These are phyloP conservation scores for Botrytis cinerea DNA, from an alignment of 2,329 filamentous ascomycete species.

Conservation along the genomic window DNA sequence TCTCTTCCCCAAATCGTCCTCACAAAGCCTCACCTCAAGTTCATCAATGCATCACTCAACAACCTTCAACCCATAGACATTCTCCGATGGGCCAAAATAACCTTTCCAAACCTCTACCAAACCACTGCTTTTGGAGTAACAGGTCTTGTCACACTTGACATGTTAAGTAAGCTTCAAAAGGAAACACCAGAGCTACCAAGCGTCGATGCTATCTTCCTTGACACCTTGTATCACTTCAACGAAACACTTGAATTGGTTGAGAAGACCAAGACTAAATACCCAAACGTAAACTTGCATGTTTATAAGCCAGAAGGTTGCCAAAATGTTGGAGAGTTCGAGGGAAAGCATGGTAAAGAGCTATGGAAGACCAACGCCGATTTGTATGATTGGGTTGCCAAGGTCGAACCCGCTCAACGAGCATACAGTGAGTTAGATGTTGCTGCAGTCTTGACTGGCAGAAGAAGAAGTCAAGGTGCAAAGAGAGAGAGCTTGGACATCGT, in stretches of 20 bases:
- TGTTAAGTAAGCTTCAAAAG: slow-evolving; percentile 73
- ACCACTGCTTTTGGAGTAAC: slow-evolving; percentile 82
- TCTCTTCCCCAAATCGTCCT: slow-evolving; percentile 77
- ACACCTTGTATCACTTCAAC: slow-evolving; percentile 79
- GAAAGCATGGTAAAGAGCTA: slow-evolving; percentile 76
- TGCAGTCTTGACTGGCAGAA: slow-evolving; percentile 88
- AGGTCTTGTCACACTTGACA: slow-evolving; percentile 80
- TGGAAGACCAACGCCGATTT: slow-evolving; percentile 86
- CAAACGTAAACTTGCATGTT: slow-evolving; percentile 77
- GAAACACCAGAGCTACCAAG: slow-evolving; percentile 60
- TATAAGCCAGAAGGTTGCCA: slow-evolving; percentile 82
- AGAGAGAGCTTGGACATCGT: slow-evolving; percentile 88
- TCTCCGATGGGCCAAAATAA: slow-evolving; percentile 86
- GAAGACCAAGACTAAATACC: slow-evolving; percentile 74
- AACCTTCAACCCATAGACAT: slow-evolving; percentile 88
- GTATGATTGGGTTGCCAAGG: slow-evolving; percentile 97
- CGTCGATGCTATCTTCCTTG: slow-evolving; percentile 75
- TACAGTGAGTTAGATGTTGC: slow-evolving; percentile 85
- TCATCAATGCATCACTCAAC: slow-evolving; percentile 87
- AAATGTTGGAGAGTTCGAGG: slow-evolving; percentile 75
- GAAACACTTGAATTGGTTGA: slow-evolving; percentile 76
- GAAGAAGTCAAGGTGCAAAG: slow-evolving; percentile 89
- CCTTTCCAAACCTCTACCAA: slow-evolving; percentile 87
- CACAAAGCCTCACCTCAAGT: slow-evolving; percentile 83
- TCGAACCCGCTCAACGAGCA: slow-evolving; percentile 90